A percentile compares a stretch with the other conserved stretches of the same genome.
Conservation (phyloP, 1,284 basidiomycete genomes). For the Microbotryum scabiosae region DNA sequence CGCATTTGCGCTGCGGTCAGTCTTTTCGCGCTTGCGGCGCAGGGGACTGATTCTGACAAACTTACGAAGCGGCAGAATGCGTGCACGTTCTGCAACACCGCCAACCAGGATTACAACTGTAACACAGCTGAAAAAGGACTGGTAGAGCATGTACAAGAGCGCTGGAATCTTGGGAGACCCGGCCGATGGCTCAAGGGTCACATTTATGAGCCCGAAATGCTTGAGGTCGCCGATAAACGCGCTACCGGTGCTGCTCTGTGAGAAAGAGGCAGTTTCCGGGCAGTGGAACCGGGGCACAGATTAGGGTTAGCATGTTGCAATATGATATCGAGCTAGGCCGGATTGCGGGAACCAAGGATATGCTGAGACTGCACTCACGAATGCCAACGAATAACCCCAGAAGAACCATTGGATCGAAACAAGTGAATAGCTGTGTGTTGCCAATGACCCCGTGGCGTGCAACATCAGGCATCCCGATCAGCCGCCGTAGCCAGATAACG, state of each 20-base stretch:
- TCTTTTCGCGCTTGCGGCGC: background rate
- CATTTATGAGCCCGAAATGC: constrained; percentile 75
- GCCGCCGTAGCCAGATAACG: too few relatives aligned
- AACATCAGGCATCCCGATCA: too few relatives aligned
- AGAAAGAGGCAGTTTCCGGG: too few relatives aligned
- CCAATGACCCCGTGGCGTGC: too few relatives aligned
- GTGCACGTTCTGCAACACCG: constrained; percentile 83
- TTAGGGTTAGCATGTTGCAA: too few relatives aligned
- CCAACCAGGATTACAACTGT: constrained; percentile 50
- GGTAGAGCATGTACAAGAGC: constrained; percentile 79
- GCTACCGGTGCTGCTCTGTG: too few relatives aligned
- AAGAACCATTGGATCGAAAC: constrained; percentile 51
- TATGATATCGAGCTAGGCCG: too few relatives aligned
- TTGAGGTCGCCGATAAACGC: constrained; percentile 48
- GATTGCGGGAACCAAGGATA: too few relatives aligned
- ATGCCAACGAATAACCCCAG: constrained; percentile 42
- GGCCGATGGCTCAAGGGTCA: constrained; percentile 65
- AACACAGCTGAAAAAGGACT: constrained; percentile 79
- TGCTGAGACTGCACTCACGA: too few relatives aligned
- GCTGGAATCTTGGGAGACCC: constrained; percentile 63
- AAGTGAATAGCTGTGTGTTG: constrained; percentile 53
- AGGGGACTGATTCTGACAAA: background rate
- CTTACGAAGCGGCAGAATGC: constrained; percentile 69
- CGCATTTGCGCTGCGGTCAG: background rate
- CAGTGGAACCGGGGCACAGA: too few relatives aligned